phyloP scores from a whole-genome alignment of 371 early-diverging fungal genomes.

The Parasitella parasitica region DNA sequence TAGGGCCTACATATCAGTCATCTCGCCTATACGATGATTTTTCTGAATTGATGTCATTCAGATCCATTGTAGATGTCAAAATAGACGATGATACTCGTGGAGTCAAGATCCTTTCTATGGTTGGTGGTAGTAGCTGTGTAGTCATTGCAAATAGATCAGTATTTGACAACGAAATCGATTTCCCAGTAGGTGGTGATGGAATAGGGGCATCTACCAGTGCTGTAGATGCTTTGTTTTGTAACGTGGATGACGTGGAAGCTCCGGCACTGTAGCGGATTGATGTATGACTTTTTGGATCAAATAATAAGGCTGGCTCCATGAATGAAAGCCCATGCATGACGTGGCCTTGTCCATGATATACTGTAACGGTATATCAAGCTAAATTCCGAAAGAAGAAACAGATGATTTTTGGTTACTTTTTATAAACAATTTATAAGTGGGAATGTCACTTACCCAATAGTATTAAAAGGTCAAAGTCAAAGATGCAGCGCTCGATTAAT shows the following conservation, averaged over 20 bases:
- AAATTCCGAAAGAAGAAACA: no score
- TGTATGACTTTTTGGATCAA: neutral
- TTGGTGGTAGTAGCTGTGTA: neutral
- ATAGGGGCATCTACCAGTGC: neutral
- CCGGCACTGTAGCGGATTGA: neutral
- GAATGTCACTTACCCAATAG: no score
- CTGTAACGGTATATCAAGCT: neutral
- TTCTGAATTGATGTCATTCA: neutral
- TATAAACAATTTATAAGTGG: no score
- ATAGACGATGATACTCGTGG: neutral
- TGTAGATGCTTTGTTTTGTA: neutral
- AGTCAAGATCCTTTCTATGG: neutral
- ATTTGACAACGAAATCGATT: neutral
- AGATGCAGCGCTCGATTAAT: no score
- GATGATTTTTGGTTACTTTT: no score
- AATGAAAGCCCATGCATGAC: neutral
- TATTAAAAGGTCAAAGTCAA: no score
- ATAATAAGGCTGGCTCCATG: constrained; percentile 1
- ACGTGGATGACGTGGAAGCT: neutral
- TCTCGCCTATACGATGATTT: neutral
- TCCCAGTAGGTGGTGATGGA: neutral
- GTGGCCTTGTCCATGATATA: neutral
- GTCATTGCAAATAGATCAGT: neutral
- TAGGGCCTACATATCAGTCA: neutral
- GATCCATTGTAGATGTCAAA: neutral